These are phyloP conservation scores for Penicillium dipodomyicola DNA, from an alignment of 495 filamentous ascomycete species.

Conservation along the genomic window DNA sequence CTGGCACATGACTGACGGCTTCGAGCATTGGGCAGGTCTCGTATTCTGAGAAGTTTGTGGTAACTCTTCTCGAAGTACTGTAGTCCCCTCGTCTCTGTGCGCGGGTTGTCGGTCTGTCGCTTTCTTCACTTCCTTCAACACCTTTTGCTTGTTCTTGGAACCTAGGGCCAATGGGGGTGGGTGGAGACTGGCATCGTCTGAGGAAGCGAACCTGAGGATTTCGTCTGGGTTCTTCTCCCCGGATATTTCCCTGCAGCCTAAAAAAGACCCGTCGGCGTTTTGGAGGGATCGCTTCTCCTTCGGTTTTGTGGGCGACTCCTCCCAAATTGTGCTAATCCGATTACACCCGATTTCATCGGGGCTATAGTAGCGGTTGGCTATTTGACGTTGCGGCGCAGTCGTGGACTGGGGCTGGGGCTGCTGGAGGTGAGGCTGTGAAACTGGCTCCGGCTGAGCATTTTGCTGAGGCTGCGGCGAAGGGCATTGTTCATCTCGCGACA, in stretches of 20 bases:
- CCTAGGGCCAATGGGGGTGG: slow-evolving; percentile 25
- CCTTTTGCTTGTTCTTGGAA: slow-evolving; percentile 30
- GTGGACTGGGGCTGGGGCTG: slow-evolving; percentile 3
- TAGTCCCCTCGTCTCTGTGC: slow-evolving; percentile 22
- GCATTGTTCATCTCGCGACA: slow-evolving; percentile 12
- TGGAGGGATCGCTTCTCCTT: slow-evolving; percentile 24
- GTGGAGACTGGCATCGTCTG: slow-evolving; percentile 29
- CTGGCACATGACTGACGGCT: slow-evolving; percentile 35
- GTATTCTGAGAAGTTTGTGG: slow-evolving; percentile 42
- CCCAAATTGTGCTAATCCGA: slow-evolving; percentile 42
- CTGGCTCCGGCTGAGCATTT: background rate
- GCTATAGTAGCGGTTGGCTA: slow-evolving; percentile 35
- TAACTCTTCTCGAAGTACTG: slow-evolving; percentile 32
- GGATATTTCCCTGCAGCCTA: slow-evolving; percentile 47
- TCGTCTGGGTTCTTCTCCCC: slow-evolving; percentile 43
- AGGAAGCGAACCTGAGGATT: slow-evolving; percentile 38
- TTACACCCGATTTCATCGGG: slow-evolving; percentile 46
- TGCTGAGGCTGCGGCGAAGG: background rate
- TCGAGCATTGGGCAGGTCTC: slow-evolving; percentile 46
- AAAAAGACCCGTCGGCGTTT: slow-evolving; percentile 45
- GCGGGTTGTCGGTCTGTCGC: slow-evolving; percentile 11
- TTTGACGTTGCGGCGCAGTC: slow-evolving; percentile 4
- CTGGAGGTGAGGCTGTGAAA: background rate
- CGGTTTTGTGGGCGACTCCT: slow-evolving; percentile 31
- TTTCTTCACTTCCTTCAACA: slow-evolving; percentile 18